Percentiles rank a stretch among this genome's conserved stretches.
Evolutionary conservation across 2,329 filamentous ascomycete genomes (phyloP).

Genomic region (Penicillium brevicompactum): DNA sequence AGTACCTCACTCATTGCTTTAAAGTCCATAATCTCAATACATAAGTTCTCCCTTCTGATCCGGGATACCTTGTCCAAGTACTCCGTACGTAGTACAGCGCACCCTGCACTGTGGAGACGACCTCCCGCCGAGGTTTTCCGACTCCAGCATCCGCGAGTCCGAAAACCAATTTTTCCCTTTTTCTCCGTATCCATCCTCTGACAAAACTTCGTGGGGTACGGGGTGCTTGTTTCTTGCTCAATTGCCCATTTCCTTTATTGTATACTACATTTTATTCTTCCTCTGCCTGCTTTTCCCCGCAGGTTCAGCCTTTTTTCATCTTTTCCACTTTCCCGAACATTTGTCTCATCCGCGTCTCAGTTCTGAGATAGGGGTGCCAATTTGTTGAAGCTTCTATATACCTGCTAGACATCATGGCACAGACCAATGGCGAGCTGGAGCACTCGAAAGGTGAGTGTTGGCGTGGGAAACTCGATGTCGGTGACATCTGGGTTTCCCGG

Average conservation of each 20-base stretch:
- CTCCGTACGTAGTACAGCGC: too few species aligned
- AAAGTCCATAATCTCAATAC: too few species aligned
- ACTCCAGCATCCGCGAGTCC: constrained; percentile 40
- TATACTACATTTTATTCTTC: constrained; percentile 29
- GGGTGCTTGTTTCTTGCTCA: constrained; percentile 36
- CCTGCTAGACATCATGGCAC: constrained; percentile 37
- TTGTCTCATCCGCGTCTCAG: constrained; percentile 17
- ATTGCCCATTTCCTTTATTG: constrained; percentile 33
- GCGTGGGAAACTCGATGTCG: constrained; percentile 4
- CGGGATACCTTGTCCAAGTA: background rate
- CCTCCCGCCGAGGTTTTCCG: constrained; percentile 43
- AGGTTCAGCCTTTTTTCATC: constrained; percentile 22
- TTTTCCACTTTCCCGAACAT: constrained; percentile 12
- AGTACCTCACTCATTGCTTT: too few species aligned
- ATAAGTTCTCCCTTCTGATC: too few species aligned
- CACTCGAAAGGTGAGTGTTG: constrained; percentile 40
- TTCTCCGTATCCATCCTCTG: constrained; percentile 29
- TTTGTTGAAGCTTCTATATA: constrained; percentile 19
- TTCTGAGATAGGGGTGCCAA: constrained; percentile 24
- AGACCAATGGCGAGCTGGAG: constrained; percentile 43
- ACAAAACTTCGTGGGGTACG: constrained; percentile 35
- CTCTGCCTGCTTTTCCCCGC: constrained; percentile 19
- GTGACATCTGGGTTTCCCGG: constrained; percentile 8
- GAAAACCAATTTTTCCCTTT: constrained; percentile 42
- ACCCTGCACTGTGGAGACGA: too few species aligned